Percentiles rank a stretch among this genome's conserved stretches.
Evolutionary conservation across 371 early-diverging fungal genomes (phyloP).

Genomic region (Syncephalastrum contaminatum): DNA sequence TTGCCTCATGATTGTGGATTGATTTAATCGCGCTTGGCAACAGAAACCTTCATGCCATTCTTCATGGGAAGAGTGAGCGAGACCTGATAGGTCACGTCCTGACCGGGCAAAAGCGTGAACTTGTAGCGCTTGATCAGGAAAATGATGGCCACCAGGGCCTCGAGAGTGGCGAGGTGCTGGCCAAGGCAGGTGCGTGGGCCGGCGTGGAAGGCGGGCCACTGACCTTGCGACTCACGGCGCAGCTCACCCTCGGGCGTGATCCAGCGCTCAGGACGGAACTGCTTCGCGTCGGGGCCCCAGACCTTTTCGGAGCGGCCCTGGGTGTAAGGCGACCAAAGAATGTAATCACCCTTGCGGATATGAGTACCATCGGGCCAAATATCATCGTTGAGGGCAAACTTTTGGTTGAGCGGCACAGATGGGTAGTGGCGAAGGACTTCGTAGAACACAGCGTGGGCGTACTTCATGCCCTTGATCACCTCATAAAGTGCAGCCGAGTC

Average conservation of each 20-base stretch:
- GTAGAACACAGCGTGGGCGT: slow-evolving; percentile 58
- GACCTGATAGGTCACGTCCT: slow-evolving; percentile 32
- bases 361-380: slow-evolving; percentile 67
- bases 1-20: not conserved
- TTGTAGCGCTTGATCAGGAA: slow-evolving; percentile 47
- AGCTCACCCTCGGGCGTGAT: slow-evolving; percentile 24
- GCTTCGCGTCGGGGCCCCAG: slow-evolving; percentile 62
- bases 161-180: slow-evolving; percentile 56
- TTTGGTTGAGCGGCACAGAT: slow-evolving; percentile 66
- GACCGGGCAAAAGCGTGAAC: slow-evolving; percentile 44
- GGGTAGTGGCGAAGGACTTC: slow-evolving; percentile 76
- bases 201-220: slow-evolving; percentile 56
- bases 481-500: slow-evolving; percentile 40
- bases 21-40: slow-evolving; percentile 23
- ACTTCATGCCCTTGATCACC: slow-evolving; percentile 49
- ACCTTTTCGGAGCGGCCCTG: slow-evolving; percentile 46
- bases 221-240: slow-evolving; percentile 25
- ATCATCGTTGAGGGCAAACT: slow-evolving; percentile 64
- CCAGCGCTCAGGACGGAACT: slow-evolving; percentile 69
- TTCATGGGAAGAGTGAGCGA: slow-evolving; percentile 58
- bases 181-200: slow-evolving; percentile 42
- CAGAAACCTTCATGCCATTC: slow-evolving; percentile 42
- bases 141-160: slow-evolving; percentile 47
- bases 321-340: slow-evolving; percentile 51
- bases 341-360: slow-evolving; percentile 52